Conservation (phyloP, 805 yeast species). For the Metschnikowia colocasiae region DNA sequence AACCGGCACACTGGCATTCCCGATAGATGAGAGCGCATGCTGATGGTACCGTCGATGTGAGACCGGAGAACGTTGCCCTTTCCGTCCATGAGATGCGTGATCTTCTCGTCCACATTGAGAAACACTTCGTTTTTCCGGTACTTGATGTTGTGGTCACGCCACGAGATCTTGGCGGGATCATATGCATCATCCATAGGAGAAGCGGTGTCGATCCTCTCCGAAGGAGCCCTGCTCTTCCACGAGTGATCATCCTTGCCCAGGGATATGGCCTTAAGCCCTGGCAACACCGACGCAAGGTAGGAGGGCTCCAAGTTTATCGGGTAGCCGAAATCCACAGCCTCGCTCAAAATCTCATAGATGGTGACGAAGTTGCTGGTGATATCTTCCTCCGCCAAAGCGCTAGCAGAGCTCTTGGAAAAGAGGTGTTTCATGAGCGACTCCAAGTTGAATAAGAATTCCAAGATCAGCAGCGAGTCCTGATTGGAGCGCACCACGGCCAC, state of each 20-base stretch:
- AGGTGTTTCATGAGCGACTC: slow-evolving; percentile 46
- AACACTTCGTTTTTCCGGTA: slow-evolving; percentile 80
- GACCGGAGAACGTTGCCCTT: slow-evolving; percentile 63
- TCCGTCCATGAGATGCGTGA: slow-evolving; percentile 65
- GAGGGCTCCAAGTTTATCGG: slow-evolving; percentile 60
- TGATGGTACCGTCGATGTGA: slow-evolving; percentile 72
- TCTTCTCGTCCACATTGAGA: slow-evolving; percentile 70
- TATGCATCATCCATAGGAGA: slow-evolving; percentile 13
- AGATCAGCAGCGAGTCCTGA: slow-evolving; percentile 73
- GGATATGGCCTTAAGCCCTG: slow-evolving; percentile 11
- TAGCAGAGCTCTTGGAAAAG: slow-evolving; percentile 17
- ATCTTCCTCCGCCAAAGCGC: slow-evolving; percentile 29
- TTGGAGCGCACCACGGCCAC: slow-evolving; percentile 90
- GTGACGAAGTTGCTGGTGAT: slow-evolving; percentile 63
- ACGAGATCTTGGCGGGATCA: slow-evolving; percentile 41
- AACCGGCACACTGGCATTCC: slow-evolving; percentile 85
- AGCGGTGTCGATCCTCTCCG: neutral
- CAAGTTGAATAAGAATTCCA: slow-evolving; percentile 73
- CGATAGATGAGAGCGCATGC: slow-evolving; percentile 64
- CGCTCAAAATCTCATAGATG: slow-evolving; percentile 76
- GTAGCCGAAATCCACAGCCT: slow-evolving; percentile 72
- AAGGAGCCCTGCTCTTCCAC: neutral
- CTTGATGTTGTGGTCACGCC: slow-evolving; percentile 70
- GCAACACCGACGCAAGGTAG: slow-evolving; percentile 16
- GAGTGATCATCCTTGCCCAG: slow-evolving; percentile 8